Percentiles rank a stretch among this genome's conserved stretches.
These are phyloP conservation scores for Aspergillus caelatus DNA, from an alignment of 2,329 filamentous ascomycete genomes.

Conservation along the genomic window DNA sequence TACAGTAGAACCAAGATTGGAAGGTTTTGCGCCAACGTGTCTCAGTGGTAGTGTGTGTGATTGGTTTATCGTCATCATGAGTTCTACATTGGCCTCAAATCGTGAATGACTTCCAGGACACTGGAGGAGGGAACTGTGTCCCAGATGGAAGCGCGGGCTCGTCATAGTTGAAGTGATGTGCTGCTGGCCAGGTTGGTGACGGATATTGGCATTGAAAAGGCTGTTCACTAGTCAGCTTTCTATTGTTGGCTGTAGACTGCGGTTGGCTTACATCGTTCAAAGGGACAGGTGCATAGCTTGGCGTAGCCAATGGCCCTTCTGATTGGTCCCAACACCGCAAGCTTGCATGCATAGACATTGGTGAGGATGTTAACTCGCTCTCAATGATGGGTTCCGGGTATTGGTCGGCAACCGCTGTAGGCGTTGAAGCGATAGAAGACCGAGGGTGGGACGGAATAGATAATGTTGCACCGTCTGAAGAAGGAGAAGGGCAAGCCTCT, in stretches of 20 bases:
- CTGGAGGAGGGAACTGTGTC: slow-evolving; percentile 34
- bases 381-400: slow-evolving; percentile 39
- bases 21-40: background rate
- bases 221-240: slow-evolving; percentile 24
- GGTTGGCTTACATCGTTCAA: slow-evolving; percentile 36
- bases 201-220: slow-evolving; percentile 42
- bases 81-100: background rate
- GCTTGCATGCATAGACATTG: slow-evolving; percentile 34
- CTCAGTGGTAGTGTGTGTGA: background rate
- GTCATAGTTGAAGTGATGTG: slow-evolving; percentile 41
- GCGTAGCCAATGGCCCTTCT: slow-evolving; percentile 30
- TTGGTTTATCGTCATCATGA: background rate
- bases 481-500: slow-evolving; percentile 48
- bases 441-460: slow-evolving; percentile 34
- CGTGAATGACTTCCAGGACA: slow-evolving; percentile 37
- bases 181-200: slow-evolving; percentile 43
- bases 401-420: slow-evolving; percentile 37
- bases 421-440: slow-evolving; percentile 37
- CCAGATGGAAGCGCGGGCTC: slow-evolving; percentile 39
- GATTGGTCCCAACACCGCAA: slow-evolving; percentile 38
- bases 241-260: background rate
- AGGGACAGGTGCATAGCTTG: slow-evolving; percentile 39
- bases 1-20: background rate
- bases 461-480: slow-evolving; percentile 38
- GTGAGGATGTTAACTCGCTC: slow-evolving; percentile 36